These are phyloP conservation scores for Lachancea waltii DNA, from an alignment of 805 yeast species.

Conservation along the genomic window DNA sequence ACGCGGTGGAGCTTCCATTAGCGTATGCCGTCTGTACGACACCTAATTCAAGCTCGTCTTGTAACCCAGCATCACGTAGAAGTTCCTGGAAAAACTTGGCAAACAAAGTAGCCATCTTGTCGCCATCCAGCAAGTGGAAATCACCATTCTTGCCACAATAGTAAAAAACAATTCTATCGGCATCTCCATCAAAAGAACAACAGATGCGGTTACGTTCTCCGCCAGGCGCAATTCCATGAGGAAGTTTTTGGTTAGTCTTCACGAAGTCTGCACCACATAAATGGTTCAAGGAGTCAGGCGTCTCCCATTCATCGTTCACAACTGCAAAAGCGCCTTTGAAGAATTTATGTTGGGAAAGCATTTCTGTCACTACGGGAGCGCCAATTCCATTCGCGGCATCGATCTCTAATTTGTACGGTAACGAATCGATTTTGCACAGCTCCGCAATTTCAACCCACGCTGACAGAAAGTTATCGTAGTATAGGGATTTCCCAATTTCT, in stretches of 20 bases:
- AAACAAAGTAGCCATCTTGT: conserved; percentile 79
- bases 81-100: conserved; percentile 60
- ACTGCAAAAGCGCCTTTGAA: conserved; percentile 38
- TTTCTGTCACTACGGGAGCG: conserved; percentile 56
- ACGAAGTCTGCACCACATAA: conserved; percentile 95
- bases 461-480: conserved; percentile 53
- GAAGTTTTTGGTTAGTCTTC: conserved; percentile 78
- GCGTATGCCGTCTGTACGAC: conserved; percentile 98
- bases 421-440: conserved; percentile 12
- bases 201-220: conserved; percentile 42
- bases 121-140: conserved; percentile 79
- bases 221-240: conserved; percentile 42
- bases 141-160: conserved; percentile 35
- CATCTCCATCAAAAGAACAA: conserved; percentile 95
- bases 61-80: conserved; percentile 39
- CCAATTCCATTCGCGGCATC: conserved; percentile 99
- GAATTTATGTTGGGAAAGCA: conserved; percentile 35
- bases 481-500: conserved; percentile 47
- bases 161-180: conserved; percentile 87
- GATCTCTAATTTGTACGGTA: conserved; percentile 43
- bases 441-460: conserved; percentile 25
- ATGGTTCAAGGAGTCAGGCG: conserved; percentile 58
- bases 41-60: conserved; percentile 47
- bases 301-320: conserved; percentile 48
- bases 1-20: conserved; percentile 83